A percentile compares a stretch with the other conserved stretches of the same genome.
These are phyloP conservation scores for Phellinidium pouzarii DNA, from an alignment of 1,284 basidiomycete genomes.

Conservation along the genomic window DNA sequence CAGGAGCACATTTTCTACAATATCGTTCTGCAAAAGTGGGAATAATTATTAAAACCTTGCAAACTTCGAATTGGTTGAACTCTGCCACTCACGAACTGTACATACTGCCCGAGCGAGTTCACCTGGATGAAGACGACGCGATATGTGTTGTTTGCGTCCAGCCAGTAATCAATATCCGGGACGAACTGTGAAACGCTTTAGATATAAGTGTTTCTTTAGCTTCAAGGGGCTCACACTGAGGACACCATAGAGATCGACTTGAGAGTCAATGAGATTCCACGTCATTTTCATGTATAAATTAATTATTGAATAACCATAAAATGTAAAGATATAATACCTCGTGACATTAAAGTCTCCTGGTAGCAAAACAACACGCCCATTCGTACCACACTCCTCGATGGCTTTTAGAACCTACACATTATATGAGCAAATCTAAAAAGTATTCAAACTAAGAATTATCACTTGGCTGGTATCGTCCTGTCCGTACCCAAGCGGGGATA, in stretches of 20 bases:
- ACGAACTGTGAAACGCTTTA: conserved; percentile 35
- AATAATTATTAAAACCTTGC: not conserved
- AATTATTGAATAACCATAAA: conserved; percentile 1
- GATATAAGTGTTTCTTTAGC: not conserved
- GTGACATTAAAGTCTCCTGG: conserved; percentile 47
- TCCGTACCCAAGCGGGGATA: conserved; percentile 1
- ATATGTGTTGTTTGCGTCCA: conserved; percentile 49
- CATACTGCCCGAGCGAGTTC: conserved; percentile 24
- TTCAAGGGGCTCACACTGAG: conserved; percentile 36
- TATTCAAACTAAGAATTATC: not conserved
- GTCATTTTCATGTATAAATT: conserved; percentile 43
- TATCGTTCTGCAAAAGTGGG: conserved; percentile 36
- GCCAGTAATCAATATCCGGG: conserved; percentile 56
- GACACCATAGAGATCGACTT: conserved; percentile 48
- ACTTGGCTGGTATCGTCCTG: conserved; percentile 9
- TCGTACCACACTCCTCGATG: conserved; percentile 45
- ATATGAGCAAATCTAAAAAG: not conserved
- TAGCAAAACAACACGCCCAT: conserved; percentile 40
- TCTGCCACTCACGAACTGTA: conserved; percentile 8
- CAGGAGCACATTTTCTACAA: conserved; percentile 49
- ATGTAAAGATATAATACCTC: conserved; percentile 27
- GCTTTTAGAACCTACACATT: conserved; percentile 40
- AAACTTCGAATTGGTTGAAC: conserved; percentile 21
- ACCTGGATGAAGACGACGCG: conserved; percentile 57
- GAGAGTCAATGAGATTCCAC: conserved; percentile 46